These are phyloP conservation scores for Chaetomium strumarium DNA, from an alignment of 2,329 filamentous ascomycete species.

Conservation along the genomic window DNA sequence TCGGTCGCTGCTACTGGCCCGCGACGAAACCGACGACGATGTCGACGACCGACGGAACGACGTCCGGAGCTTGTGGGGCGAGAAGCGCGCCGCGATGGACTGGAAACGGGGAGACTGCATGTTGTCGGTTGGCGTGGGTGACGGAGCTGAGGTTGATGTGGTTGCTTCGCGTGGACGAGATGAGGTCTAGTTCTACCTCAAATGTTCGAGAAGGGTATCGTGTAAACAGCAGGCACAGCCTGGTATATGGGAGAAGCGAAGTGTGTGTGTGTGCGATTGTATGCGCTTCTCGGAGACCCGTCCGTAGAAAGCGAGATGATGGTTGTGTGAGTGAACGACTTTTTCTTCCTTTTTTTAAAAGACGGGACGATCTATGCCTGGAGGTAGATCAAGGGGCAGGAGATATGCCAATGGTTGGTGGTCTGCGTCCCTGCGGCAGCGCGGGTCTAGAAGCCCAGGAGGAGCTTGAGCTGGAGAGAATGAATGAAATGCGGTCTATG, in stretches of 20 bases:
- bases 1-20: constrained; percentile 38
- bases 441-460: constrained; percentile 4
- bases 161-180: constrained; percentile 8
- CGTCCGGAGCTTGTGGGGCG: constrained; percentile 42
- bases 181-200: constrained; percentile 4
- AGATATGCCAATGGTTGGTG: constrained; percentile 2
- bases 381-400: constrained; percentile 14
- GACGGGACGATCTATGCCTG: constrained; percentile 20
- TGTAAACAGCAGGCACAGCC: constrained; percentile 15
- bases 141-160: background rate
- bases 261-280: background rate
- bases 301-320: constrained; percentile 6
- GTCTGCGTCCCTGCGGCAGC: constrained; percentile 4
- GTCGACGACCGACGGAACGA: constrained; percentile 46
- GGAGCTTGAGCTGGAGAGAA: constrained; percentile 9
- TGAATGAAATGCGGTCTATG: background rate
- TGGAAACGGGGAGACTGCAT: constrained; percentile 48
- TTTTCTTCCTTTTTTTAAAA: constrained; percentile 3
- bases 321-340: constrained; percentile 13
- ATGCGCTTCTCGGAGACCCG: background rate
- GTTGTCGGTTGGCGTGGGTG: constrained; percentile 22
- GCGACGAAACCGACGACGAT: constrained; percentile 34
- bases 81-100: constrained; percentile 46
- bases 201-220: background rate
- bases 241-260: constrained; percentile 6